phyloP scores from a whole-genome alignment of 306 rosid genomes.

The Acacia melanoxylon region DNA sequence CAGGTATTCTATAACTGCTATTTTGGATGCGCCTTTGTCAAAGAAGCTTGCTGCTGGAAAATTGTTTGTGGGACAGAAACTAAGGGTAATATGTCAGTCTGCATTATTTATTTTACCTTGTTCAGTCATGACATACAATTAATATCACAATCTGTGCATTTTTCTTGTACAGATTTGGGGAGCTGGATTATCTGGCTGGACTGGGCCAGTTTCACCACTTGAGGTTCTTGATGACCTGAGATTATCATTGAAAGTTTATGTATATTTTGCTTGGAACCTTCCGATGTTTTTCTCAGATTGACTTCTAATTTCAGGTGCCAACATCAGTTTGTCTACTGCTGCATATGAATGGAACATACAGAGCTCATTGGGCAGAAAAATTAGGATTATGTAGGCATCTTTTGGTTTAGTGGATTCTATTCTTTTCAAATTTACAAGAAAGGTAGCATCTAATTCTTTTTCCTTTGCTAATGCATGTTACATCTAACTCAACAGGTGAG shows the following conservation, averaged over 20 bases:
- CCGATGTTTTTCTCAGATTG: constrained; percentile 31
- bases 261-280: constrained; percentile 14
- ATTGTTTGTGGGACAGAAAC: constrained; percentile 89
- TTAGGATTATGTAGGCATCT: constrained; percentile 81
- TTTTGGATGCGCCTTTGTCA: constrained; percentile 71
- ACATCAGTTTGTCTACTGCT: constrained; percentile 58
- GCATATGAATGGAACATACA: constrained; percentile 89
- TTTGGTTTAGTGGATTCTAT: constrained; percentile 10
- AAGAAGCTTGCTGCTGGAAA: constrained; percentile 69
- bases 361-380: constrained; percentile 86
- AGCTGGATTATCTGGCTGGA: constrained; percentile 82
- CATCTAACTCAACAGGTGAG: constrained; percentile 52
- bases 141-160: constrained; percentile 27
- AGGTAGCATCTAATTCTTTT: constrained; percentile 24
- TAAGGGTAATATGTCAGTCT: constrained; percentile 55
- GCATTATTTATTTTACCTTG: constrained; percentile 11
- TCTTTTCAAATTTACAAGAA: constrained; percentile 10
- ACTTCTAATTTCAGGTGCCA: constrained; percentile 59
- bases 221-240: constrained; percentile 55
- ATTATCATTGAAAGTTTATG: constrained; percentile 7
- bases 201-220: constrained; percentile 75
- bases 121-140: constrained; percentile 5
- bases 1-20: constrained; percentile 83
- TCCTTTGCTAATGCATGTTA: constrained; percentile 26
- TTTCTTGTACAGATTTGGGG: constrained; percentile 72